These are phyloP conservation scores for Boletellus sp. DNA, from an alignment of 1,284 basidiomycete genomes.

Conservation along the genomic window DNA sequence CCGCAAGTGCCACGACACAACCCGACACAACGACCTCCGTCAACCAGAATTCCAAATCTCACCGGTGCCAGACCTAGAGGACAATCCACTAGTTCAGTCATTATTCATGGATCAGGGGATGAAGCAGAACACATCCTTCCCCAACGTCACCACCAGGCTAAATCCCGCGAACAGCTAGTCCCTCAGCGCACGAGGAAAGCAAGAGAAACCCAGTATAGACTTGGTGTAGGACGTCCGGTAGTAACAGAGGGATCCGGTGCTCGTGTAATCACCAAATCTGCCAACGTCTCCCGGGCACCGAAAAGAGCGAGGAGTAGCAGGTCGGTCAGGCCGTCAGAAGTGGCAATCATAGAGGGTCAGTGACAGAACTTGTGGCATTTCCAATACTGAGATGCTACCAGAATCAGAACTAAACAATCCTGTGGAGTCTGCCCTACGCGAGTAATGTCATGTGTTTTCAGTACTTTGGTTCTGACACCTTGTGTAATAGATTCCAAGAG, in stretches of 20 bases:
- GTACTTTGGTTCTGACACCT: not conserved
- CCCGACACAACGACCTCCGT: slow-evolving; percentile 38
- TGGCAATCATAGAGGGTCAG: slow-evolving; percentile 57
- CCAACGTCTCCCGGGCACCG: slow-evolving; percentile 43
- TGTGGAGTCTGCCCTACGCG: slow-evolving; percentile 13
- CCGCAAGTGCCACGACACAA: slow-evolving; percentile 27
- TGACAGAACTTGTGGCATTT: slow-evolving; percentile 2
- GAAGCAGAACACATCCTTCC: slow-evolving; percentile 38
- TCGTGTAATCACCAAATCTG: slow-evolving; percentile 57
- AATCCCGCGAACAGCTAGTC: slow-evolving; percentile 26
- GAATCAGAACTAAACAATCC: slow-evolving; percentile 35
- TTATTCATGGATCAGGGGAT: slow-evolving; percentile 50
- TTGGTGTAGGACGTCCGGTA: slow-evolving; percentile 70
- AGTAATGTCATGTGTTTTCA: slow-evolving; percentile 4
- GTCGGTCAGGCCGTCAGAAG: slow-evolving; percentile 48
- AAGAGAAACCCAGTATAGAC: slow-evolving; percentile 61
- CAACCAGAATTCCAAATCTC: slow-evolving; percentile 40
- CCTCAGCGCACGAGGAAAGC: slow-evolving; percentile 58
- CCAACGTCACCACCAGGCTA: slow-evolving; percentile 14
- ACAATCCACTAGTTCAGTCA: slow-evolving; percentile 42
- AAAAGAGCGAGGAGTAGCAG: slow-evolving; percentile 49
- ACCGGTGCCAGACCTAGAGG: slow-evolving; percentile 34
- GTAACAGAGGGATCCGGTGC: slow-evolving; percentile 61
- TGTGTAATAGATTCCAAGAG: slow-evolving; percentile 8
- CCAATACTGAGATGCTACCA: slow-evolving; percentile 15